Evolutionary conservation across 768 basidiomycete species (phyloP).

Genomic region (Leccinum pellstonianum): DNA sequence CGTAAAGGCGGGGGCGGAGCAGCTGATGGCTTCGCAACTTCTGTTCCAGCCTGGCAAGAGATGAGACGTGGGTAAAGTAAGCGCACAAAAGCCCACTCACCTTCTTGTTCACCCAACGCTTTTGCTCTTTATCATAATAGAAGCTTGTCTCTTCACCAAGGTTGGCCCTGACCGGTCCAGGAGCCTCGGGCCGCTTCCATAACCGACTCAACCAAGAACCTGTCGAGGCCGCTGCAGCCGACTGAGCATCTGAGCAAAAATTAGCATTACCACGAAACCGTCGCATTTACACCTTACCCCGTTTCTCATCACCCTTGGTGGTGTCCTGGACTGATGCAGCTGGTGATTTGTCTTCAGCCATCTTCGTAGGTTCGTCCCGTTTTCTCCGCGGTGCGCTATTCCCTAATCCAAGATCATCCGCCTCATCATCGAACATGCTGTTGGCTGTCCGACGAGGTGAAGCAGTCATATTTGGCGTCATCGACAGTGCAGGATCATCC

Average conservation of each 20-base stretch:
- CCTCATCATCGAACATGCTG: conserved; percentile 48
- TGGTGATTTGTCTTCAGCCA: conserved; percentile 24
- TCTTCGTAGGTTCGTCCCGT: conserved; percentile 28
- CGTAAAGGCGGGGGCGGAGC: conserved; percentile 79
- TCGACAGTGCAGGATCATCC: conserved; percentile 55
- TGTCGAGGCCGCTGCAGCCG: conserved; percentile 32
- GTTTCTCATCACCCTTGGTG: conserved; percentile 27
- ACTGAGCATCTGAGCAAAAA: conserved; percentile 5
- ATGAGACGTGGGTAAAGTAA: not conserved
- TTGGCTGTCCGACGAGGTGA: conserved; percentile 13
- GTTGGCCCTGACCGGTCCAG: conserved; percentile 84
- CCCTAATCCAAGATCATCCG: conserved; percentile 90
- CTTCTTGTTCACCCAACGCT: conserved; percentile 95
- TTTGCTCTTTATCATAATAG: conserved; percentile 92
- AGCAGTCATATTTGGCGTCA: conserved; percentile 27
- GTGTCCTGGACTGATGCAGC: conserved; percentile 19
- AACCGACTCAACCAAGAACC: conserved; percentile 81
- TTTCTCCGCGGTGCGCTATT: conserved; percentile 55
- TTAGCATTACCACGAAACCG: not conserved
- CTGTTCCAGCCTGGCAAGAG: conserved; percentile 49
- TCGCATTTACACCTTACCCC: conserved; percentile 25
- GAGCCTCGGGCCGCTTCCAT: conserved; percentile 68
- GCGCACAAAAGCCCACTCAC: conserved; percentile 38
- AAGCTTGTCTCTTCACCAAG: conserved; percentile 89
- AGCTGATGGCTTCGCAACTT: conserved; percentile 49